Base-by-base conservation (phyloP, 495 filamentous ascomycete species). In the Penicillium lagena region DNA sequence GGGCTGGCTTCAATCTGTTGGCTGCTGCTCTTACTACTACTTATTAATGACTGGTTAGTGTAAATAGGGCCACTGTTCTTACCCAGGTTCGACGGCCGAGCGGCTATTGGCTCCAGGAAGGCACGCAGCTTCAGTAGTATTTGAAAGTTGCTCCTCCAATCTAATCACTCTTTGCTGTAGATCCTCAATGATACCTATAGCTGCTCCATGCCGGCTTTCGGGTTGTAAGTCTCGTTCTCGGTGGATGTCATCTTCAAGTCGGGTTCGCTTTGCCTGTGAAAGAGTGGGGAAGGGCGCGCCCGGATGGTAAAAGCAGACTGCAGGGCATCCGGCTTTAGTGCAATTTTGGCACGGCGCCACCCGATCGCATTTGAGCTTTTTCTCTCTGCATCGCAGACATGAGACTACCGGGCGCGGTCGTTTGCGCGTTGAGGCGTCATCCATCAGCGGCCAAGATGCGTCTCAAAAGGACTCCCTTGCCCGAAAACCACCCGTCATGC, bases 311-410 rank as follows among this genome's bases (percentile, higher is more conserved):
- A 42, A 35, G 41, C 59, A 62, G 7, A 52, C 46, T 1, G 47
- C 32, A 2, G 37, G 39, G 13, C 52, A 55, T 4, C 42, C 54
- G 10, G 53, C 52, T 39, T 54, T 57, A 14, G 35, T 47, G 47
- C 60, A 64, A 35, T 64, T 64, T 42, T 55, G 39, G 30, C 60
- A 64, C 7, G 60, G 57, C n/a, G 43, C 28, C 2, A 44, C 37
- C 0, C 60, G 55, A 38, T 64, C 58, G 46, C 60, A 64, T 47
- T 59, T 64, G 12, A 64, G 40, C 47, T 64, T 64, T 34, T 61
- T 60, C 22, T 57, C 50, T 33, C 60, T 37, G 45, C 60, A 64
- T n/a, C 58, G 55, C 31, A 61, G 47, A 40, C 60, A 64, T 2
- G 60, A 64, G 0, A 63, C 54, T 2, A 60, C 54, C 0, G 56